phyloP scores from a whole-genome alignment of 2,329 filamentous ascomycete genomes.

The Bipolaris oryzae region DNA sequence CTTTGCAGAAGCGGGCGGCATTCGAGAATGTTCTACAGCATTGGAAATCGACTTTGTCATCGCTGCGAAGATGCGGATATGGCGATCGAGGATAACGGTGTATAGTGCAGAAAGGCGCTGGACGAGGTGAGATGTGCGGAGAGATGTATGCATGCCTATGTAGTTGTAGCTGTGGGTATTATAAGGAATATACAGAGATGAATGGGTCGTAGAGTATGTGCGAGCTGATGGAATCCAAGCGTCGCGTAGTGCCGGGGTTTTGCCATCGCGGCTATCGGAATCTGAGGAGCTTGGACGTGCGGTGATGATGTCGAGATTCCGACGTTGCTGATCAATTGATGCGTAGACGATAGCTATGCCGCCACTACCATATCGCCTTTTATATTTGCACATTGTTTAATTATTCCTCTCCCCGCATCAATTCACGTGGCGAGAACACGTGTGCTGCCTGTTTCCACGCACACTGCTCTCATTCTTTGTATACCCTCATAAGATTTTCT shows the following conservation, averaged over 20 bases:
- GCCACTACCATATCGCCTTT: conserved; percentile 16
- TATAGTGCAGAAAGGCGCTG: neutral
- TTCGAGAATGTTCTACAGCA: conserved; percentile 12
- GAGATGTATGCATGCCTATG: neutral
- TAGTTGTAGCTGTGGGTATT: neutral
- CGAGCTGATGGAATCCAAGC: neutral
- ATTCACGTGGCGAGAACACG: conserved; percentile 7
- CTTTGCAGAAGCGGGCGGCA: neutral
- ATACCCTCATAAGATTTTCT: conserved; percentile 1
- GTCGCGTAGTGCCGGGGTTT: conserved; percentile 22
- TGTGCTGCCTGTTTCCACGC: conserved; percentile 7
- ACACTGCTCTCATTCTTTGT: conserved; percentile 10
- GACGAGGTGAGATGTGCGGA: neutral
- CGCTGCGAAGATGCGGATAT: neutral
- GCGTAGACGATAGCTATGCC: conserved; percentile 17
- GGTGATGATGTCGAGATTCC: conserved; percentile 35
- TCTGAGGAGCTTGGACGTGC: conserved; percentile 29
- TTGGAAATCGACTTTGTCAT: conserved; percentile 3
- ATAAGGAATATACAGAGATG: neutral
- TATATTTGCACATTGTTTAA: conserved; percentile 12
- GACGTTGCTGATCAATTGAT: conserved; percentile 29
- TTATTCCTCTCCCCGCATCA: conserved; percentile 11
- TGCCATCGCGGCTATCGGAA: conserved; percentile 21
- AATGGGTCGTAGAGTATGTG: neutral
- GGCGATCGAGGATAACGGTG: neutral